Base-by-base conservation (phyloP, 345 rosid species). In the Anacardium occidentale region DNA sequence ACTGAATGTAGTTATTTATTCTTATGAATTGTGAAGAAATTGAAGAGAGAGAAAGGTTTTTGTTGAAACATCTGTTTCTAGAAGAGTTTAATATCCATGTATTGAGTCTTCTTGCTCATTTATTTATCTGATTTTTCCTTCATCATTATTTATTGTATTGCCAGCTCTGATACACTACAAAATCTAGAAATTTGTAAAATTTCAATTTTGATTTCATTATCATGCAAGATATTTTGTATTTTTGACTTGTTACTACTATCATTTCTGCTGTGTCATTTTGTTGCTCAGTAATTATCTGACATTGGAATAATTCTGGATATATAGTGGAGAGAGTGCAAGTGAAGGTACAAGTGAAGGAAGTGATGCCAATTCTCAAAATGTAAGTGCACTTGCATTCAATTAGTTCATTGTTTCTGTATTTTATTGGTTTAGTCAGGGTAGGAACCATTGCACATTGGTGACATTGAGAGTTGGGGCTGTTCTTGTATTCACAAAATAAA, bases 341-440 rank as follows among this genome's bases (percentile, higher is more conserved):
- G 99, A 91, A 80, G 98, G 96, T 76, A 82, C 97, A 62, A 95
- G 98, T 82, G 98, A 91, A 87, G 98, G 97, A 81, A 91, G 99
- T 74, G 99, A 95, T 77, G 97, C 85, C 51, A 86, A 89, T 81
- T 92, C 98, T 70, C 96, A 91, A 72, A 89, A 83, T 68, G 99
- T 95, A 83, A 88, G 97, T 79, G 22, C 70, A 0, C 8, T 68
- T 63, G 61, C 45, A 59, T 58, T 78, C 52, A 63, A 0, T 54
- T 62, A 44, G 9, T 59, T 57, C 42, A 17, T 34, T 64, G 68
- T 48, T 12, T 44, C 17, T 76, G 22, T 60, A 48, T 70, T 61
- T 59, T 44, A 26, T 67, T 59, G 62, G 1, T 52, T 67, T 32
- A 10, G 47, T 18, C 44, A 11, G 24, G 70, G 9, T 51, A 9